A percentile compares a stretch with the other conserved stretches of the same genome.
These are phyloP conservation scores for Cyberlindnera nakhonratchasimensis DNA, from an alignment of 805 yeast species.

Conservation along the genomic window DNA sequence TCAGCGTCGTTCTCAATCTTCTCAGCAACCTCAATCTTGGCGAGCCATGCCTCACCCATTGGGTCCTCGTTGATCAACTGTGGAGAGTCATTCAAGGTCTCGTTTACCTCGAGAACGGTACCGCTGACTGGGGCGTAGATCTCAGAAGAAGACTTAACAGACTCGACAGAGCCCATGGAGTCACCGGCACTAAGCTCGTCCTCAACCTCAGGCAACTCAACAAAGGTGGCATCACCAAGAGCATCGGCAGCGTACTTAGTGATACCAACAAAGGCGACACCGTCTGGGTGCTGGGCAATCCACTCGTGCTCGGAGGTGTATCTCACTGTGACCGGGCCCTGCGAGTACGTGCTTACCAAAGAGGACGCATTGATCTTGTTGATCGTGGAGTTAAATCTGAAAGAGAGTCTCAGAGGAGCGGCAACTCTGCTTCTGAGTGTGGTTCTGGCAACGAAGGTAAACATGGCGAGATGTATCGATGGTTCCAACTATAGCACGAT, in stretches of 20 bases:
- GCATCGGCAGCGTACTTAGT: constrained; percentile 95
- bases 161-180: constrained; percentile 87
- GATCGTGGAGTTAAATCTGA: constrained; percentile 24
- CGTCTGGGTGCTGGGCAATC: constrained; percentile 83
- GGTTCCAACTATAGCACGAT: too few relatives aligned
- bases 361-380: constrained; percentile 25
- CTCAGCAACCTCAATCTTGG: constrained; percentile 62
- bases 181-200: constrained; percentile 66
- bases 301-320: constrained; percentile 94
- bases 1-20: constrained; percentile 46
- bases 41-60: constrained; percentile 92
- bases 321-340: constrained; percentile 38
- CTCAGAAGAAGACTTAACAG: constrained; percentile 92
- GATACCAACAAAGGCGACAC: constrained; percentile 84
- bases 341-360: constrained; percentile 22
- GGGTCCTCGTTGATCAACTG: constrained; percentile 84
- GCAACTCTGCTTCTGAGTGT: constrained; percentile 13
- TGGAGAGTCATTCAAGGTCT: constrained; percentile 62
- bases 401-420: constrained; percentile 22
- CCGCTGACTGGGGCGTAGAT: constrained; percentile 87
- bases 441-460: constrained; percentile 18
- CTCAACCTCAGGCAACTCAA: constrained; percentile 81
- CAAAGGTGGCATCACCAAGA: constrained; percentile 92
- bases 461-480: constrained; percentile 7
- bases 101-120: constrained; percentile 69